These are phyloP conservation scores for Plasmodium berghei DNA, from an alignment of 169 alveolate species.

Conservation along the genomic window DNA sequence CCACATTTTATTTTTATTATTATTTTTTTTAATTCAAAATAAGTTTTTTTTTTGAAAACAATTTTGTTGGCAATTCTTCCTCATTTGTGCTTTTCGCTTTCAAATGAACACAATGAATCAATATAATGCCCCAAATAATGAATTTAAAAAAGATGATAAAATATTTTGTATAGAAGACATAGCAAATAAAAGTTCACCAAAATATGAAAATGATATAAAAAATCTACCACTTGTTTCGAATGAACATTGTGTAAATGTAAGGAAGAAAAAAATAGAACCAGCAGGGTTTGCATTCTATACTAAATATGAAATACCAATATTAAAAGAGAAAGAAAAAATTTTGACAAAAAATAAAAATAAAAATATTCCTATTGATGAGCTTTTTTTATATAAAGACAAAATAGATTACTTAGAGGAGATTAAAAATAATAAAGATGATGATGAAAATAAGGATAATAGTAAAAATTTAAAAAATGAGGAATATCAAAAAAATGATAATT, in stretches of 20 bases:
- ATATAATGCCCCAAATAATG: constrained; percentile 7
- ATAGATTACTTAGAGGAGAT: constrained; percentile 36
- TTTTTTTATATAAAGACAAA: constrained; percentile 72
- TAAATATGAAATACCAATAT: constrained; percentile 70
- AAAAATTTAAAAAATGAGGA: constrained; percentile 9
- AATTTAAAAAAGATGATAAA: constrained; percentile 4
- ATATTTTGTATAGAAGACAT: constrained; percentile 42
- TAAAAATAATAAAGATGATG: constrained; percentile 12
- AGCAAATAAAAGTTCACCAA: constrained; percentile 9
- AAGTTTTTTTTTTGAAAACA: too few relatives aligned
- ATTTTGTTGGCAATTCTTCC: not conserved
- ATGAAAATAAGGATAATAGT: not conserved
- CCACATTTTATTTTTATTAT: not conserved
- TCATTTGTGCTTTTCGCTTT: not conserved
- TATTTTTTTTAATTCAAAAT: too few relatives aligned
- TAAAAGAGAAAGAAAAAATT: constrained; percentile 35
- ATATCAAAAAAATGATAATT: constrained; percentile 11
- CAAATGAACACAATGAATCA: constrained; percentile 27
- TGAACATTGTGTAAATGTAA: constrained; percentile 26
- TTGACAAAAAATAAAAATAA: constrained; percentile 17
- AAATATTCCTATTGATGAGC: constrained; percentile 19
- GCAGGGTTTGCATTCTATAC: constrained; percentile 85
- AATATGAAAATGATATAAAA: constrained; percentile 9
- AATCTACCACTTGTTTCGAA: constrained; percentile 10
- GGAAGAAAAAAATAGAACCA: constrained; percentile 77